A percentile compares a stretch with the other conserved stretches of the same genome.
phyloP scores from a whole-genome alignment of 2,329 filamentous ascomycete species.

The Ophiostoma ips region DNA sequence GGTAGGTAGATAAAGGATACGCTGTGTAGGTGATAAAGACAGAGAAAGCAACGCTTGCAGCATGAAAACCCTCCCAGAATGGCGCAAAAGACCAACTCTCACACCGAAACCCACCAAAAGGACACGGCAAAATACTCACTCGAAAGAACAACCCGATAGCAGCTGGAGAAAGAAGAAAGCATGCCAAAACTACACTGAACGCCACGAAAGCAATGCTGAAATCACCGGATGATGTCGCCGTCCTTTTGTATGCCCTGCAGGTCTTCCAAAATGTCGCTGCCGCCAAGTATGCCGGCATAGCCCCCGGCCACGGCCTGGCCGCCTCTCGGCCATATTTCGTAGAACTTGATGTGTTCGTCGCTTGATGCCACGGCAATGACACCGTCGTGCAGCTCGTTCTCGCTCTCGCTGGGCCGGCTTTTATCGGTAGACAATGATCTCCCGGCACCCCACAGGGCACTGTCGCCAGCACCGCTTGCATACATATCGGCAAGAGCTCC shows the following conservation, averaged over 20 bases:
- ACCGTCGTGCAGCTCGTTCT: slow-evolving; percentile 47
- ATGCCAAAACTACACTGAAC: background rate
- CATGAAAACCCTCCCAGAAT: background rate
- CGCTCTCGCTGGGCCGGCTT: background rate
- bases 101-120: background rate
- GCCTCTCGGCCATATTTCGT: slow-evolving; percentile 75
- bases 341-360: slow-evolving; percentile 86
- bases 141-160: background rate
- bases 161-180: background rate
- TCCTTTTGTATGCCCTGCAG: slow-evolving; percentile 69
- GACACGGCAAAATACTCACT: background rate
- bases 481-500: background rate
- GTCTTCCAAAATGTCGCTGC: slow-evolving; percentile 73
- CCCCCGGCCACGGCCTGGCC: slow-evolving; percentile 37
- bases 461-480: no score
- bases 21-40: background rate
- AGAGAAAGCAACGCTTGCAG: no score
- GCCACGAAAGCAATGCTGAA: background rate
- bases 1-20: no score
- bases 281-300: slow-evolving; percentile 50
- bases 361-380: slow-evolving; percentile 87
- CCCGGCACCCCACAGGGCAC: no score
- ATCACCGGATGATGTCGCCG: slow-evolving; percentile 54
- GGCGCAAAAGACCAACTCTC: background rate
- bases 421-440: no score